Base-by-base conservation (phyloP, 257 asterid species). In the Voacanga thouarsii region DNA sequence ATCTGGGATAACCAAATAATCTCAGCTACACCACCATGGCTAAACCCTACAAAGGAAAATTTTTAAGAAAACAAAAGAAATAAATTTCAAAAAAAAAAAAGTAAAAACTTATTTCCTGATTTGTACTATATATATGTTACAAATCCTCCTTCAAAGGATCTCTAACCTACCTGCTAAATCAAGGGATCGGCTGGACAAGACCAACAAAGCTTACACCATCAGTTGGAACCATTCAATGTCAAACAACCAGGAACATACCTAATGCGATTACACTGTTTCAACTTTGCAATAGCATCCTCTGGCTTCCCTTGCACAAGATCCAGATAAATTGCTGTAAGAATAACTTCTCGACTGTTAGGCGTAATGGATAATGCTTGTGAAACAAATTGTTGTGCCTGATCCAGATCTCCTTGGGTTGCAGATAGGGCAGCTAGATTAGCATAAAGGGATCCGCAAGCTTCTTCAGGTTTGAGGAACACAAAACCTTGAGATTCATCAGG, bases 51-150 rank as follows among this genome's bases (percentile, higher is more conserved):
- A 79, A 51, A 81, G 45, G 33, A 53, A 84, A 78, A 80, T 57
- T 75, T 74, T 82, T 49, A 71, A 60, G 12, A 77, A 69, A 67
- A 14, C 39, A 21, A 51, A 63, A 83, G 49, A 71, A 68, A 65
- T 81, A 71, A 47, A 50, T 56, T 49, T n/a, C 78, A 82, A 55
- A 72, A 67, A 69, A 82, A 56, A 33, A 43, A 68, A 82, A 55
- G 14, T 63, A 81, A 84, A 33, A 84, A 77, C 87, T 89, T 87
- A 84, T 91, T 86, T 86, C 90, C 91, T 86, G 91, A 85, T 84
- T 79, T 83, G 86, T 84, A 78, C 94, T 89, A 91, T 89, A 82
- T 83, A 88, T 87, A 89, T 85, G 94, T 83, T 89, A 92, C 97
- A 92, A 80, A 91, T 84, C 90, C 94, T 81, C 78, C 81, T 67